Percentiles rank a stretch among this genome's conserved stretches.
Evolutionary conservation across 1,139 yeast genomes (phyloP).

Genomic region (Saccharomyces hybrid): DNA sequence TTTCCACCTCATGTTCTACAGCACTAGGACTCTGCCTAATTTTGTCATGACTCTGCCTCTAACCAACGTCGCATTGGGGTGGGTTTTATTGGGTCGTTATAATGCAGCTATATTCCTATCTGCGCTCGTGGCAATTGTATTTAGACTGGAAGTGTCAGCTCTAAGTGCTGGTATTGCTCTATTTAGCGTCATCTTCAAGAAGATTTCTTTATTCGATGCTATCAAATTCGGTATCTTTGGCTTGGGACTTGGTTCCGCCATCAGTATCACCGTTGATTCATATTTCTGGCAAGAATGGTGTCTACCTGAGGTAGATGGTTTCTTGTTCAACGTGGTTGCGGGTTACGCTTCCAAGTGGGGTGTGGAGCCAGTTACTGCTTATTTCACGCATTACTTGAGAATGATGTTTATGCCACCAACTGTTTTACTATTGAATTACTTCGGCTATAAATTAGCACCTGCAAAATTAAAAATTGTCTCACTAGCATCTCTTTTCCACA

Average conservation of each 20-base stretch:
- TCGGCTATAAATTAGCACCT: conserved; percentile 33
- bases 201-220: conserved; percentile 36
- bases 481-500: conserved; percentile 45
- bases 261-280: conserved; percentile 56
- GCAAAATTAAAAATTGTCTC: conserved; percentile 35
- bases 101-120: conserved; percentile 48
- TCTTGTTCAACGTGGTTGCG: conserved; percentile 61
- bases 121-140: conserved; percentile 57
- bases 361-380: conserved; percentile 60
- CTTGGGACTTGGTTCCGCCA: conserved; percentile 41
- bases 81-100: conserved; percentile 44
- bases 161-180: conserved; percentile 46
- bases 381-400: conserved; percentile 54
- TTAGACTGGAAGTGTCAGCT: conserved; percentile 65
- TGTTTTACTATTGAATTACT: conserved; percentile 38
- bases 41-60: conserved; percentile 69
- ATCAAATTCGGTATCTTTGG: conserved; percentile 46
- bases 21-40: conserved; percentile 79
- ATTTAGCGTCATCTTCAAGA: conserved; percentile 37
- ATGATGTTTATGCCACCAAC: conserved; percentile 54
- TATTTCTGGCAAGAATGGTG: conserved; percentile 55
- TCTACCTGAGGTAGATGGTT: conserved; percentile 70
- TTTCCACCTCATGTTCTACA: conserved; percentile 72
- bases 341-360: conserved; percentile 84
- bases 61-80: conserved; percentile 48